Conservation (phyloP, 805 yeast species). For the Pichia nanzhaoensis region DNA sequence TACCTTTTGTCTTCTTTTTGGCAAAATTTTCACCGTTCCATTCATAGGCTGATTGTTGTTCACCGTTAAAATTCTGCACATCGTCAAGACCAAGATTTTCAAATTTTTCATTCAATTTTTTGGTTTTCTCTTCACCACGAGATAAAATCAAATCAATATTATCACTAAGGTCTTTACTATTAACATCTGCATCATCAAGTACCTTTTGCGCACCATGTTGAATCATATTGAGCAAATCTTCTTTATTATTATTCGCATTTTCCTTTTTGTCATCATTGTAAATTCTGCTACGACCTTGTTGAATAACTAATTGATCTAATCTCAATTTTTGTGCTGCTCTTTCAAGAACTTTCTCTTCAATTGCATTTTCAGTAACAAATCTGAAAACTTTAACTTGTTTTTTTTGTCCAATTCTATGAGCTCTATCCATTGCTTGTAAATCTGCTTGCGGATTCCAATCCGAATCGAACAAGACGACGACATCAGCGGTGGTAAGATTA, state of each 20-base stretch:
- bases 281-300: slow-evolving; percentile 64
- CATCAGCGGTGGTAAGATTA: slow-evolving; percentile 86
- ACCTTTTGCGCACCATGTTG: slow-evolving; percentile 94
- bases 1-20: slow-evolving; percentile 42
- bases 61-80: slow-evolving; percentile 83
- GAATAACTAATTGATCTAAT: slow-evolving; percentile 90
- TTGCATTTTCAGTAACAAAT: slow-evolving; percentile 91
- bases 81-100: slow-evolving; percentile 88
- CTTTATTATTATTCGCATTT: slow-evolving; percentile 50
- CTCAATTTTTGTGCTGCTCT: slow-evolving; percentile 92
- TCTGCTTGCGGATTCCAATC: slow-evolving; percentile 99
- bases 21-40: slow-evolving; percentile 94
- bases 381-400: slow-evolving; percentile 91
- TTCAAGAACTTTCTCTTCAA: slow-evolving; percentile 93
- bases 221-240: slow-evolving; percentile 88
- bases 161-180: slow-evolving; percentile 34
- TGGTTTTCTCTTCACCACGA: slow-evolving; percentile 78
- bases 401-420: slow-evolving; percentile 95
- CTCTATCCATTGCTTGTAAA: slow-evolving; percentile 96
- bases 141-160: slow-evolving; percentile 61
- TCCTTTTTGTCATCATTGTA: slow-evolving; percentile 30
- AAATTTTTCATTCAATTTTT: slow-evolving; percentile 71
- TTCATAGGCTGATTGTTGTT: slow-evolving; percentile 72
- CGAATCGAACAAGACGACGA: slow-evolving; percentile 81
- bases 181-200: slow-evolving; percentile 43